Evolutionary conservation across 352 stramenopile genomes (phyloP).

Genomic region (Pythium rishiriense): DNA sequence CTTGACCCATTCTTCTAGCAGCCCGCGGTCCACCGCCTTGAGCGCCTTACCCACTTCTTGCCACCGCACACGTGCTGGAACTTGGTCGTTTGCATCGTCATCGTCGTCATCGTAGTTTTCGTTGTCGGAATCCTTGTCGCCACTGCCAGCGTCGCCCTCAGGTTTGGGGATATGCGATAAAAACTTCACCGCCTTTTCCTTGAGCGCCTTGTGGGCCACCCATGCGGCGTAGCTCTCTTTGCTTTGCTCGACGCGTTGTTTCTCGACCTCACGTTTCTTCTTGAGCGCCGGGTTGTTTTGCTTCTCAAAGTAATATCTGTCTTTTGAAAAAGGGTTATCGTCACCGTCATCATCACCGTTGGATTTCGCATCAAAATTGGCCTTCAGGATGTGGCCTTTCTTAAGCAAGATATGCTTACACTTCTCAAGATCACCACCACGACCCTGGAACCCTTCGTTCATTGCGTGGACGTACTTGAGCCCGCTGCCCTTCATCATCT

Average conservation of each 20-base stretch:
- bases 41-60: conserved; percentile 86
- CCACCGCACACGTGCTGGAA: conserved; percentile 48
- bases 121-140: conserved; percentile 34
- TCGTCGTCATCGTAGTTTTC: conserved; percentile 31
- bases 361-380: conserved; percentile 55
- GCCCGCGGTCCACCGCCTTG: conserved; percentile 83
- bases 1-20: conserved; percentile 81
- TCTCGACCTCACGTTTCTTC: conserved; percentile 46
- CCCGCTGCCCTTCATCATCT: conserved; percentile 72
- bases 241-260: conserved; percentile 55
- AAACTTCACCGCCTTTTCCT: conserved; percentile 75
- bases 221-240: conserved; percentile 76
- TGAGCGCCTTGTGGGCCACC: conserved; percentile 77
- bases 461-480: conserved; percentile 87
- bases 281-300: conserved; percentile 59
- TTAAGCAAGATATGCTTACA: conserved; percentile 73
- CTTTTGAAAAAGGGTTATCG: conserved; percentile 62
- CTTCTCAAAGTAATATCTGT: conserved; percentile 74
- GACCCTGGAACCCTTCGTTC: conserved; percentile 83
- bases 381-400: conserved; percentile 71
- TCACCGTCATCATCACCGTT: conserved; percentile 40
- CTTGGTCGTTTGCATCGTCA: conserved; percentile 34
- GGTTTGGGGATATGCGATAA: conserved; percentile 68
- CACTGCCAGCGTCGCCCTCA: conserved; percentile 16
- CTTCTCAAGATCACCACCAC: conserved; percentile 82